Percentiles rank a stretch among this genome's conserved stretches.
Conservation (phyloP, 2,329 filamentous ascomycete species). For the Acrodontium crateriforme region DNA sequence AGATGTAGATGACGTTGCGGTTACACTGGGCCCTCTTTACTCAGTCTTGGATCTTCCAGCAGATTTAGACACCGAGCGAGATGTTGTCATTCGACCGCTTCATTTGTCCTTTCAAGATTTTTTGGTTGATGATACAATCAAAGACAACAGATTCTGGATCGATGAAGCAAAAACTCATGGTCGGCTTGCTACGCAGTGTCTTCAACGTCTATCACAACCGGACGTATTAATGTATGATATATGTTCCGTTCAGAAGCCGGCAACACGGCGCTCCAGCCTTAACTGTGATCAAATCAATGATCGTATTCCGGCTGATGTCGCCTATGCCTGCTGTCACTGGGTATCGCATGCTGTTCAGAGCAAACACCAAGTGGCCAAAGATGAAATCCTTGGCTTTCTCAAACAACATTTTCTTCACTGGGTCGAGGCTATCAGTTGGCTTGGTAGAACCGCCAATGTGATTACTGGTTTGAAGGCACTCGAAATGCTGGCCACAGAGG, state of each 20-base stretch:
- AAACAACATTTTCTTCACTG: slow-evolving; percentile 28
- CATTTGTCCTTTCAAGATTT: slow-evolving; percentile 19
- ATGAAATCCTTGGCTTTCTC: slow-evolving; percentile 24
- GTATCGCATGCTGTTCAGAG: slow-evolving; percentile 20
- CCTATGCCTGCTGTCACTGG: slow-evolving; percentile 32
- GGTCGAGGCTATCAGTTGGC: slow-evolving; percentile 30
- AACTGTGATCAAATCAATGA: slow-evolving; percentile 7
- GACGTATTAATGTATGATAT: slow-evolving; percentile 1
- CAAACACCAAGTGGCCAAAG: slow-evolving; percentile 14
- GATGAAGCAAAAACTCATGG: slow-evolving; percentile 7
- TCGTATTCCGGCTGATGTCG: slow-evolving; percentile 17
- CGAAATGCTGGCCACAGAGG: not conserved
- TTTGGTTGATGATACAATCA: slow-evolving; percentile 8
- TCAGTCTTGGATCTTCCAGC: slow-evolving; percentile 14
- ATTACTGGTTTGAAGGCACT: not conserved
- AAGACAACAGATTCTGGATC: slow-evolving; percentile 7
- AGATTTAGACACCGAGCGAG: slow-evolving; percentile 2
- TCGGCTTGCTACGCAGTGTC: slow-evolving; percentile 6
- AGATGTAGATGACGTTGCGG: slow-evolving; percentile 4
- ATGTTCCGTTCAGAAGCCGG: slow-evolving; percentile 1
- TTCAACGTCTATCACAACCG: slow-evolving; percentile 3
- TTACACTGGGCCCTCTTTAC: slow-evolving; percentile 9
- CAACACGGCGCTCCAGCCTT: not conserved
- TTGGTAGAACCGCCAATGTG: slow-evolving; percentile 13
- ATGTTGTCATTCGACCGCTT: slow-evolving; percentile 11